These are phyloP conservation scores for Sclerotinia trifoliorum DNA, from an alignment of 2,329 filamentous ascomycete genomes.

Conservation along the genomic window DNA sequence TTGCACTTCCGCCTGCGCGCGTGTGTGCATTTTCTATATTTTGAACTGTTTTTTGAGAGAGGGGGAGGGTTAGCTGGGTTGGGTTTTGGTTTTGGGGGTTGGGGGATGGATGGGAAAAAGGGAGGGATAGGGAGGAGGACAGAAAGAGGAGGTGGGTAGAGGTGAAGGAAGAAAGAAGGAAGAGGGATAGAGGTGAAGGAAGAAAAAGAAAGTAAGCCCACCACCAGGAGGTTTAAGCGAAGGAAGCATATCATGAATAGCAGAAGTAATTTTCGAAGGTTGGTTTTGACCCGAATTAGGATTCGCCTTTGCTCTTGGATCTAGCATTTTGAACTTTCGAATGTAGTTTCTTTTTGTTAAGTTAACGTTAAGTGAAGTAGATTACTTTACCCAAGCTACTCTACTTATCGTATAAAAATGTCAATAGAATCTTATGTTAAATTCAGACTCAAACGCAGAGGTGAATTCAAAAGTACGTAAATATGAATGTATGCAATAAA, in stretches of 20 bases:
- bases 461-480: too few relatives aligned
- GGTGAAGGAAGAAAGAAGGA: too few relatives aligned
- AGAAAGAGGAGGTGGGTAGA: too few relatives aligned
- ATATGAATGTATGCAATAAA: too few relatives aligned
- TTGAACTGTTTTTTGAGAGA: slow-evolving; percentile 21
- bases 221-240: neutral
- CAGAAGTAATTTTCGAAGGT: neutral
- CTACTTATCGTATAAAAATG: neutral
- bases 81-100: neutral
- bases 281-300: too few relatives aligned
- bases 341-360: neutral
- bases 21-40: slow-evolving; percentile 34
- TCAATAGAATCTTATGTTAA: too few relatives aligned
- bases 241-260: neutral
- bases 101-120: neutral
- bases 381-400: too few relatives aligned
- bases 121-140: neutral
- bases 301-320: neutral
- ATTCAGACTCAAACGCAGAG: too few relatives aligned
- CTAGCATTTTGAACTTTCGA: neutral
- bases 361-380: neutral
- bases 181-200: too few relatives aligned
- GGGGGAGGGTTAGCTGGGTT: neutral
- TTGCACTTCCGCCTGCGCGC: slow-evolving; percentile 29
- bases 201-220: neutral